A percentile compares a stretch with the other conserved stretches of the same genome.
Evolutionary conservation across 257 asterid genomes (phyloP).

Genomic region (Primulina eburnea): DNA sequence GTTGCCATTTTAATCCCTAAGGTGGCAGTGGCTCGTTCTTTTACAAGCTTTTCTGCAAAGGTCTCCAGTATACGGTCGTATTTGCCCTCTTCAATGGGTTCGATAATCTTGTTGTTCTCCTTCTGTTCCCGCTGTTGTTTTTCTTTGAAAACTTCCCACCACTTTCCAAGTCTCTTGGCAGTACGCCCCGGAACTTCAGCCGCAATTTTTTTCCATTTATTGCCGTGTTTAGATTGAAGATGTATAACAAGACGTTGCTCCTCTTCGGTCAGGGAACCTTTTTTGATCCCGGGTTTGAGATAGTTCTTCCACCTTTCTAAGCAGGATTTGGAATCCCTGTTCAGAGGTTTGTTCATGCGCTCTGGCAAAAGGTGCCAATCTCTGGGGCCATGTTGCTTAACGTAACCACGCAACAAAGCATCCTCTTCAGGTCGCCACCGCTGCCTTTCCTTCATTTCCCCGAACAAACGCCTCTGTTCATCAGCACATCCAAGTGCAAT

Average conservation of each 20-base stretch:
- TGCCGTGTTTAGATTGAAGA: slow-evolving; percentile 60
- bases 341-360: slow-evolving; percentile 52
- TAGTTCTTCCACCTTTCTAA: slow-evolving; percentile 79
- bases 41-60: slow-evolving; percentile 67
- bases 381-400: slow-evolving; percentile 75
- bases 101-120: slow-evolving; percentile 20
- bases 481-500: too few species aligned
- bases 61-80: slow-evolving; percentile 65
- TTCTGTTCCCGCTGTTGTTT: slow-evolving; percentile 54
- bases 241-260: slow-evolving; percentile 60
- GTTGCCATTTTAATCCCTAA: too few species aligned
- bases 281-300: slow-evolving; percentile 72
- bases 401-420: slow-evolving; percentile 75
- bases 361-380: slow-evolving; percentile 68
- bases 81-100: slow-evolving; percentile 45
- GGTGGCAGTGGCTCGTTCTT: too few species aligned
- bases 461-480: too few species aligned
- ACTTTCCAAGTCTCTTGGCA: slow-evolving; percentile 73
- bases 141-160: slow-evolving; percentile 14
- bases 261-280: slow-evolving; percentile 65
- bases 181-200: slow-evolving; percentile 77
- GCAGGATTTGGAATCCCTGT: slow-evolving; percentile 66
- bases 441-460: slow-evolving; percentile 78
- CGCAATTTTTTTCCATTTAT: slow-evolving; percentile 77
- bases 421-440: slow-evolving; percentile 90